Evolutionary conservation across 2,329 filamentous ascomycete species (phyloP), one percentile per base, ranked within the genome.

Genomic region (Ascochyta clinopodiicola): DNA sequence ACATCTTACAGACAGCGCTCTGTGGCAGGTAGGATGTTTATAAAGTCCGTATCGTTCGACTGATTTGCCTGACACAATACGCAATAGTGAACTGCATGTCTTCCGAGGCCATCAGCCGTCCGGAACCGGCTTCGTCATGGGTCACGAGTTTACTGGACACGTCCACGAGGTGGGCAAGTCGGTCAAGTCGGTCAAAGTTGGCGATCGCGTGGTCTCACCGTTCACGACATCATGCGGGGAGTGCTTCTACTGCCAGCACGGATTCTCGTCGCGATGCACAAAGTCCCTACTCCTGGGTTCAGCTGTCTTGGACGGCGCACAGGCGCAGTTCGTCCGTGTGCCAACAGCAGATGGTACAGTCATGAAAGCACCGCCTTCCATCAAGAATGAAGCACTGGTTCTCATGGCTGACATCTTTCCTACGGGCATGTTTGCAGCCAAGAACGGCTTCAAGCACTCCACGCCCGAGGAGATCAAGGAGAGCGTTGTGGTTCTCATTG

Each of bases 351-450:
- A 96, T 68, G 86, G 86, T 32, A 96, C 91, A 0, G 85, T 88
- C n/a, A 83, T 92, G 69, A 88, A 88, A 67, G 88, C 91, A 0
- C 89, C 90, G 0, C 75, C 84, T 1, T 85, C 83, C 8, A 88
- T 96, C 54, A 85, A 88, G 19, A 88, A 94, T 63, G 84, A 89
- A 61, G 86, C 86, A 32, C 81, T 96, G 44, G 86, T 96, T 6
- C 82, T 96, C 24, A 96, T 96, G 92, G 92, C 91, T 15, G 92
- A 96, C 71, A 96, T 96, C 67, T 96, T 95, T 75, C 92, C 92
- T 27, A 83, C 81, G 0, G 90, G 93, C 7, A 96, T 86, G 77
- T 96, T 93, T 66, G 92, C 91, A 6, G 90, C 90, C 4, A 82
- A 84, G 53, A 95, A 92, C 68, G 93, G 87, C 6, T 88, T 96